A percentile compares a stretch with the other conserved stretches of the same genome.
phyloP scores from a whole-genome alignment of 1,139 yeast genomes.

The Sugiyamaella japonica region DNA sequence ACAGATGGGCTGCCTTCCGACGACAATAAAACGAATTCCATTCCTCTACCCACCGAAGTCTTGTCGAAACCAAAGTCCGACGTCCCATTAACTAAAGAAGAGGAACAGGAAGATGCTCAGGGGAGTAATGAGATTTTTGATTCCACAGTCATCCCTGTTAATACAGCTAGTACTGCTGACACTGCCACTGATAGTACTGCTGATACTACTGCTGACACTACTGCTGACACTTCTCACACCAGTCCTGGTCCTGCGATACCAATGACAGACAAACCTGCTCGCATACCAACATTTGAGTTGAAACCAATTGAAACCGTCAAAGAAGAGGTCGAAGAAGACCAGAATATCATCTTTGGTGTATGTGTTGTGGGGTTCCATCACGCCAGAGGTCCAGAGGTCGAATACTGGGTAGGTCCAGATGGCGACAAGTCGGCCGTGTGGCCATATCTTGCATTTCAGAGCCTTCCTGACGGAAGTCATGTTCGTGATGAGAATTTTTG shows the following conservation, averaged over 20 bases:
- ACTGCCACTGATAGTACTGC: too few relatives aligned
- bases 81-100: too few relatives aligned
- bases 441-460: slow-evolving; percentile 92
- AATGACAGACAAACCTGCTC: neutral
- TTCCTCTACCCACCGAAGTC: too few relatives aligned
- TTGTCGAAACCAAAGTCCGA: too few relatives aligned
- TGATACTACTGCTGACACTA: neutral
- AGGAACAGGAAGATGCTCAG: too few relatives aligned
- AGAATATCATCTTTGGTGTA: slow-evolving; percentile 66
- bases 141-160: neutral
- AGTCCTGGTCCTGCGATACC: too few relatives aligned
- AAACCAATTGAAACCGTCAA: slow-evolving; percentile 28
- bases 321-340: slow-evolving; percentile 21
- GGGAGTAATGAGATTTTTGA: neutral
- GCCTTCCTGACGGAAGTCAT: slow-evolving; percentile 95
- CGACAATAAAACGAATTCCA: neutral
- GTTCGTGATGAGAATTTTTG: slow-evolving; percentile 89
- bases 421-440: slow-evolving; percentile 56
- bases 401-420: slow-evolving; percentile 81
- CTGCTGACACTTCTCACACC: neutral
- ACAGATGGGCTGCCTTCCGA: neutral
- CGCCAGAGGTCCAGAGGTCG: slow-evolving; percentile 90
- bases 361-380: slow-evolving; percentile 95
- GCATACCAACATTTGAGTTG: slow-evolving; percentile 18
- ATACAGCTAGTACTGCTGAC: too few relatives aligned